Conservation (phyloP, 495 filamentous ascomycete species). For the Neurospora terricola region DNA sequence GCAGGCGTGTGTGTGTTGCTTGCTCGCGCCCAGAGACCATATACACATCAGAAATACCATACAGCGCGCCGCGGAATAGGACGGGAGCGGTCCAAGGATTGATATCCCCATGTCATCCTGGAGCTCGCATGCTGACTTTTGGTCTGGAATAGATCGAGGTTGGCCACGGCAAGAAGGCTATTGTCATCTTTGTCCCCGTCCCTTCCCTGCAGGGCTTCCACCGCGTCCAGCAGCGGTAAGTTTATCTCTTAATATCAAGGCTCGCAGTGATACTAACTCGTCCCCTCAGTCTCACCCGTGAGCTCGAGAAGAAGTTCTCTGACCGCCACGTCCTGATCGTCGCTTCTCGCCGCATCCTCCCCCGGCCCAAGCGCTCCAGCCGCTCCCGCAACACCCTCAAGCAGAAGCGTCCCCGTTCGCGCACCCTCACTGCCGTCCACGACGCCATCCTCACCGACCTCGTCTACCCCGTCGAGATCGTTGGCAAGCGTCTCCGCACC, state of each 20-base stretch:
- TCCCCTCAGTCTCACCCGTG: conserved; percentile 77
- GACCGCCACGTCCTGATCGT: conserved; percentile 99
- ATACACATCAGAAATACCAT: conserved; percentile 20
- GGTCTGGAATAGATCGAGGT: conserved; percentile 82
- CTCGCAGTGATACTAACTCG: conserved; percentile 12
- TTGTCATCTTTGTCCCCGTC: conserved; percentile 99
- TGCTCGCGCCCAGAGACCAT: conserved; percentile 12
- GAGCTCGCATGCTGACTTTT: conserved; percentile 61
- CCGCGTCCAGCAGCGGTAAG: conserved; percentile 97
- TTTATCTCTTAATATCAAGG: conserved; percentile 6
- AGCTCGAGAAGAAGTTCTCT: conserved; percentile 99
- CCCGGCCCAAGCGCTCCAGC: conserved; percentile 90
- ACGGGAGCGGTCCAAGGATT: conserved; percentile 59
- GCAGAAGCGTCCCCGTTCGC: conserved; percentile 96
- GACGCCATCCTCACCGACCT: conserved; percentile 92
- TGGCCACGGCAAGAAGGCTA: conserved; percentile 99
- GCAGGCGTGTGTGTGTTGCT: conserved; percentile 5
- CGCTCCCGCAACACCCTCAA: conserved; percentile 87
- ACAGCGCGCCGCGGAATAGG: conserved; percentile 46
- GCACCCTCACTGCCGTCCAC: conserved; percentile 95
- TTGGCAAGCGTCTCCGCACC: conserved; percentile 93
- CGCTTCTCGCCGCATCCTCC: conserved; percentile 95
- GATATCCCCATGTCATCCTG: conserved; percentile 29
- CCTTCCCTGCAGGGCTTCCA: conserved; percentile 92
- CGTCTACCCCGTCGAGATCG: conserved; percentile 99